Percentiles rank a stretch among this genome's conserved stretches.
These are phyloP conservation scores for Ceratocystiopsis minuta DNA, from an alignment of 2,329 filamentous ascomycete genomes.

Conservation along the genomic window DNA sequence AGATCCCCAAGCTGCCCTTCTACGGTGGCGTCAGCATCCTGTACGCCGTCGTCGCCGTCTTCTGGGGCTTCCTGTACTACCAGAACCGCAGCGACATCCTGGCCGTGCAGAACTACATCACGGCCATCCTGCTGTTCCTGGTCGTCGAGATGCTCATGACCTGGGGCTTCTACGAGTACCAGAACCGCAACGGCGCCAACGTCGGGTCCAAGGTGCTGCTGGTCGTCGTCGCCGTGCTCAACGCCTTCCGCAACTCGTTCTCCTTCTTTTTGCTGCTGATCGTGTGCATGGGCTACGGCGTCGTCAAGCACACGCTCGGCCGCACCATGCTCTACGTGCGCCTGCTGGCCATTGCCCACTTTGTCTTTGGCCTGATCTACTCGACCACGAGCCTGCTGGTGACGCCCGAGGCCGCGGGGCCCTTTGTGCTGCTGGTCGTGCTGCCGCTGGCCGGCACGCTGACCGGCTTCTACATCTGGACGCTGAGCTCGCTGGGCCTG, in stretches of 20 bases:
- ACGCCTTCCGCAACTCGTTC: slow-evolving; percentile 88
- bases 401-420: slow-evolving; percentile 71
- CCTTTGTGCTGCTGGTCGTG: slow-evolving; percentile 81
- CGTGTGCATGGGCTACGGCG: slow-evolving; percentile 98
- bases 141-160: slow-evolving; percentile 96
- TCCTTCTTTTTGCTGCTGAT: slow-evolving; percentile 96
- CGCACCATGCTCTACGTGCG: slow-evolving; percentile 90
- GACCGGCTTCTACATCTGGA: slow-evolving; percentile 98
- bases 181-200: slow-evolving; percentile 79
- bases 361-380: slow-evolving; percentile 87
- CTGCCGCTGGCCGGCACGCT: slow-evolving; percentile 79
- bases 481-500: slow-evolving; percentile 79
- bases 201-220: slow-evolving; percentile 69
- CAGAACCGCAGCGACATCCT: slow-evolving; percentile 90
- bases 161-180: slow-evolving; percentile 96
- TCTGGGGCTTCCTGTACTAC: slow-evolving; percentile 91
- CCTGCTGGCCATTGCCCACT: slow-evolving; percentile 78
- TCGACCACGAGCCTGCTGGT: slow-evolving; percentile 77
- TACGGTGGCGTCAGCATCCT: slow-evolving; percentile 89
- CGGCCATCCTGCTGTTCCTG: slow-evolving; percentile 83
- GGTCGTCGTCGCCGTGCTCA: slow-evolving; percentile 79
- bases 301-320: slow-evolving; percentile 83
- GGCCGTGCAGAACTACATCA: slow-evolving; percentile 97
- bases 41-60: slow-evolving; percentile 71
- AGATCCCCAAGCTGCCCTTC: slow-evolving; percentile 93